Base-by-base conservation (phyloP, 257 asterid genomes). In the Anisodus tanguticus region DNA sequence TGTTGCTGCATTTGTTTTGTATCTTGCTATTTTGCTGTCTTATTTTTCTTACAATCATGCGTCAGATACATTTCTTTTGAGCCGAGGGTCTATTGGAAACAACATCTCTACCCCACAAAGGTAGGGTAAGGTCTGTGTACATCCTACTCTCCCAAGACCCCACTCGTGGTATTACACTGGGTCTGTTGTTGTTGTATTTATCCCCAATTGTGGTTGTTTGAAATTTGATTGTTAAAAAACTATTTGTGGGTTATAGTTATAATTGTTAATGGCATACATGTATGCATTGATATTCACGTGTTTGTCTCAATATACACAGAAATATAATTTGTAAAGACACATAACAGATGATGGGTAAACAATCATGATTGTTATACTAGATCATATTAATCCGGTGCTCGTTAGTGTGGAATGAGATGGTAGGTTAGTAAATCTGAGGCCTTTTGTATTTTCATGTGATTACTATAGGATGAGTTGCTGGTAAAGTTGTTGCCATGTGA, bases 171-270 rank as follows among this genome's bases (percentile, higher is more conserved):
- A 31, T 31, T 31, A 31, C 35, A 31, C 35, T 31, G 35, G 35
- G 35, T 31, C 35, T 31, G 35, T 31, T 51, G 63, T 22, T 76
- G 9, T 55, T 41, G 35, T 43, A 69, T 53, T 72, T 19, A 59
- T 6, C 63, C 63, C 47, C 19, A 26, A 4, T 6, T 76, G 62
- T 26, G 45, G 16, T 49, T 12, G 81, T 22, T 22, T 12, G 81
- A 74, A 49, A 74, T 49, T 49, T 74, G 3, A 31, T 49, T 19
- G 58, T 8, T 12, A 64, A 64, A 26, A 51, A 1, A 51, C 45
- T 74, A 22, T 51, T 74, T 22, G 81, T 74, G 81, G 43, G 19
- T 11, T 26, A 51, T 26, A 7, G 81, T 76, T 15, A 76, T 31
- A 51, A 74, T 19, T 74, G 60, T 74, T 47, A 51, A 31, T 49